Base-by-base conservation (phyloP, 768 basidiomycete species). In the Tulasnella sp. region DNA sequence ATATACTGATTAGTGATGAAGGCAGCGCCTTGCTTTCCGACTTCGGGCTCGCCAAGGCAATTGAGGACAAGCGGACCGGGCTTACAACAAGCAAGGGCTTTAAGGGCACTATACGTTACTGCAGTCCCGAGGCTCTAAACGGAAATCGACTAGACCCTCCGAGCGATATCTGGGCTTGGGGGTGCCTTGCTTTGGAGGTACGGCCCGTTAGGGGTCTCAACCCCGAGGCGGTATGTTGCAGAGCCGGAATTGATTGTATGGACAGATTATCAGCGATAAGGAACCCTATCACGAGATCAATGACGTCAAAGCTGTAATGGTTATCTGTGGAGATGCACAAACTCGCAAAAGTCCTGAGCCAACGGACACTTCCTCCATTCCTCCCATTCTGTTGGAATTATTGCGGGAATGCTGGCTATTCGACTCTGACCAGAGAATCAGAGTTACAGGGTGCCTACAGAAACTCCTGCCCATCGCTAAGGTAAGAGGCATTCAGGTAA, bases 121-220 rank as follows among this genome's bases (percentile, higher is more conserved):
- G 32, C 39, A 72, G 71, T 20, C 71, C 39, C 32, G 71, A 72
- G 20, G 29, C 42, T 18, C 29, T 72, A 10, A 23, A 40, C 16
- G 44, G 26, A 40, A 40, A 13, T 32, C 23, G 4, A 3, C 0
- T 5, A 9, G 44, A n/a, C 2, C 71, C n/a, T 1, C 6, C 6
- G 2, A 42, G 39, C 20, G 71, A 72, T 42, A 46, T 72, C 5
- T 72, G 71, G 71, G 35, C 71, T 13, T 72, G 74, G 71, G 71
- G 32, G 35, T 72, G 71, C 42, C 71, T 72, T 13, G 39, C 6
- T n/a, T 32, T 72, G 10, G 71, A 72, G 71, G 71, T 72, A 39
- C 7, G 70, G 35, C 35, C 35, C 2, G 35, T 35, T 2, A 35
- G 35, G 35, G 35, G 35, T 35, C 35, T 35, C 35, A 35, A 35